Base-by-base conservation (phyloP, 106 monocot species). In the Acanthochlamys bracteata region DNA sequence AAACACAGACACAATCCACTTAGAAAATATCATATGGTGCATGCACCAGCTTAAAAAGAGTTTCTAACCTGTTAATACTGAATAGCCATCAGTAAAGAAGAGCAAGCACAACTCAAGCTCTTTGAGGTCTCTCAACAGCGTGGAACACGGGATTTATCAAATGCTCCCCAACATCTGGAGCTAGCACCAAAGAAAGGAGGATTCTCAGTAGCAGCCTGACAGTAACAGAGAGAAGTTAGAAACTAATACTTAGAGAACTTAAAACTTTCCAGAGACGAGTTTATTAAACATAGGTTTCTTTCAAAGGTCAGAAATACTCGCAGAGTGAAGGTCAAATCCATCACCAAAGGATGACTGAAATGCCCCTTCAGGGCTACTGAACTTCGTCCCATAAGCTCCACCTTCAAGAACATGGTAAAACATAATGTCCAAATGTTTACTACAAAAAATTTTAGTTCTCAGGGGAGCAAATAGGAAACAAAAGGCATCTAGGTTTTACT, bases 141-240 rank as follows among this genome's bases (percentile, higher is more conserved):
- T 24, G 62, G 65, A 64, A 66, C 22, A 49, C 53, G 81, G 61
- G 74, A 79, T 59, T 76, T 84, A 43, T 89, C 89, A 73, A 63
- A 74, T 41, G 76, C n/a, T 66, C 71, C 81, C 84, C 89, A 80
- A 55, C 77, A 57, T 41, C 88, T 77, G 69, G 83, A 63, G 4
- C 71, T 73, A 54, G 61, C 66, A 71, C 76, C 81, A 77, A 76
- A 73, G 2, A 59, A 16, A 64, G 79, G 67, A 27, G 73, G 70
- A 60, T 80, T 80, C 24, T 80, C 79, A 40, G 79, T n/a, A 58
- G 60, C 65, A 51, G 71, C 80, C 84, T 89, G 70, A 53, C 14
- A 65, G 43, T 24, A 39, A 53, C 33, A 54, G 10, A 26, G 14
- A 55, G 47, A 22, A 33, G 20, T 22, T 24, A 19, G 45, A 46